Conservation (phyloP, 2,329 filamentous ascomycete species). For the Helminthosporium solani region DNA sequence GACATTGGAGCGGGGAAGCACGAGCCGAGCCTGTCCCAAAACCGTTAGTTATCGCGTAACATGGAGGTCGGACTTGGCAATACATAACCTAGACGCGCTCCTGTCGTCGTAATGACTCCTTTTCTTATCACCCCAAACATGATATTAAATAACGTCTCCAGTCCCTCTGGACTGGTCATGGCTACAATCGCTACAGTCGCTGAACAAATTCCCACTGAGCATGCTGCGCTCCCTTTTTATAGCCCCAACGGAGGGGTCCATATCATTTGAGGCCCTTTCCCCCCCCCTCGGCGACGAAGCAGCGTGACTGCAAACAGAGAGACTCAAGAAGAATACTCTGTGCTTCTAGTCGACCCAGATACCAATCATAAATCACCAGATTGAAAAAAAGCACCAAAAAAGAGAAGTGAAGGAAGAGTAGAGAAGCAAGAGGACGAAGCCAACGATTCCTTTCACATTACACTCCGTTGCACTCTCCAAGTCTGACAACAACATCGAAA, state of each 20-base stretch:
- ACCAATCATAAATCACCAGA: constrained; percentile 9
- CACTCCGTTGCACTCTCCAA: constrained; percentile 1
- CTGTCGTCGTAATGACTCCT: constrained; percentile 23
- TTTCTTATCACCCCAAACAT: constrained; percentile 29
- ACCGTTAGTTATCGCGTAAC: background rate
- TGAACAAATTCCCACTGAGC: constrained; percentile 22
- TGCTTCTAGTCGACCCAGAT: constrained; percentile 27
- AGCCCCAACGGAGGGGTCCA: constrained; percentile 58
- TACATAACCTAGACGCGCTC: background rate
- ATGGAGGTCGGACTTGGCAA: background rate
- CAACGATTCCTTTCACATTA: constrained; percentile 1
- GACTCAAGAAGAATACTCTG: constrained; percentile 10
- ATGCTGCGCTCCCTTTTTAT: constrained; percentile 41
- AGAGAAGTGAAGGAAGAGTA: background rate
- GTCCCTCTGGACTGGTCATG: constrained; percentile 28
- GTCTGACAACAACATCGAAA: background rate
- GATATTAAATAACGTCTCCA: constrained; percentile 24
- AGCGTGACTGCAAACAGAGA: constrained; percentile 6
- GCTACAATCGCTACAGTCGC: constrained; percentile 13
- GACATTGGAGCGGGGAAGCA: constrained; percentile 16
- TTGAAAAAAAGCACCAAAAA: constrained; percentile 8
- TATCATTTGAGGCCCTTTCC: constrained; percentile 43
- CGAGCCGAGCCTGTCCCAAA: background rate
- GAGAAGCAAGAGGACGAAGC: background rate
- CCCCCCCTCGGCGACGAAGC: constrained; percentile 30